Base-by-base conservation (phyloP, 805 yeast genomes). In the Candida endomychidarum region DNA sequence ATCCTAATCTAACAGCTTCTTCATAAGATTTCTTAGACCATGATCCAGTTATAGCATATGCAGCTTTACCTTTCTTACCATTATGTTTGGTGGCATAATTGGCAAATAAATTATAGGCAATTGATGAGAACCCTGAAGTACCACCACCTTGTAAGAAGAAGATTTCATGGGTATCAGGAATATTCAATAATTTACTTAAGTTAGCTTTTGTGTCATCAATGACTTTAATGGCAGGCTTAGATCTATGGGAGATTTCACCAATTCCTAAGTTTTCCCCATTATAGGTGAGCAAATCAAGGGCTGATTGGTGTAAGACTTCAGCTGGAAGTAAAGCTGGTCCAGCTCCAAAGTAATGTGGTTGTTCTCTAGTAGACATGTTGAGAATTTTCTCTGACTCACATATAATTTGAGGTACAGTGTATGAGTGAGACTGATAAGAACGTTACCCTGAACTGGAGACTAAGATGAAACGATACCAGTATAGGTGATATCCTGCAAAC, bases 141-240 rank as follows among this genome's bases (percentile, higher is more conserved):
- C 98, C 99, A 47, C 99, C 99, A 49, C 99, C 98, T 70, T 93
- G 99, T 66, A 91, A 64, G 67, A 91, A 93, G 60, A 93, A 83
- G 2, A 91, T 91, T 61, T 89, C 97, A 60, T 93, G 95, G 22
- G 95, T 83, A 45, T 86, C 95, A 22, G 98, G 98, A 37, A 93
- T 79, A 43, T 71, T 57, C 58, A 89, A 65, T 40, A 93, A 67
- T 55, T 85, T 66, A 27, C 55, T 69, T 55, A 93, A 67, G 54
- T 83, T 77, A 29, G 63, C 67, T 64, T 86, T 88, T 30, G 98
- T 80, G 48, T 77, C 77, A 47, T 88, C 82, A 47, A 93, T 82
- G 42, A 93, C 83, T 42, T 74, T 70, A 19, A 75, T 73, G 19
- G 96, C 99, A 21, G 86, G 85, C 41, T 77, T 74, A 4, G 96